Evolutionary conservation across 768 basidiomycete genomes (phyloP), one percentile per base, ranked within the genome.

Genomic region (Hortiboletus flavorubellus): DNA sequence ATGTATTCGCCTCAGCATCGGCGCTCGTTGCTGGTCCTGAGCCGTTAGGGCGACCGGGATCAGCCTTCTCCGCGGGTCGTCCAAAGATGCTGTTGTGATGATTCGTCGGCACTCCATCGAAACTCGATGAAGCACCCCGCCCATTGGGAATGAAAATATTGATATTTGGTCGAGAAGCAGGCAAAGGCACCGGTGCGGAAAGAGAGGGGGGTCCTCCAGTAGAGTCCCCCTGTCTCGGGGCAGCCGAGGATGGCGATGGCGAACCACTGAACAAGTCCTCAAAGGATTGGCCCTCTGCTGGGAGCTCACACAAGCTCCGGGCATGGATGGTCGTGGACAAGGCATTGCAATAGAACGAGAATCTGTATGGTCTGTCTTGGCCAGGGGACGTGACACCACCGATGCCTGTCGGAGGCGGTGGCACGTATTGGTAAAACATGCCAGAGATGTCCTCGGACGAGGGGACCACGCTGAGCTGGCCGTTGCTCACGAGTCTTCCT

Each of bases 281-380:
- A 63, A 98, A 99, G 0, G 85, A 81, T 71, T 98, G 96, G 0
- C 91, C 91, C 37, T 96, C 94, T 0, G 90, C 92, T 0, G 97
- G 97, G 15, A 99, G 80, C 70, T 99, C 97, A 53, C 89, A 86
- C 15, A 99, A 74, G 58, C 89, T 94, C 16, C 94, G 82, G 0
- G 97, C 91, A 74, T 98, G 96, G 46, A 99, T 98, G 2, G 97
- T 98, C 0, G 93, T 89, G 3, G 87, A 85, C 46, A 97, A 76
- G 5, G 88, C 81, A 64, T 97, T 98, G 16, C 93, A 98, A 73
- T 98, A 99, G 75, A 98, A 99, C 0, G 97, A 98, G 75, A 98
- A 99, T 43, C 97, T 83, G 67, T 98, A 98, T 9, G 95, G 96
- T 64, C 93, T 79, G 64, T 94, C 93, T 59, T 93, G 87, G 0